Evolutionary conservation across 805 yeast species (phyloP).

Genomic region (Pichia paraexigua): DNA sequence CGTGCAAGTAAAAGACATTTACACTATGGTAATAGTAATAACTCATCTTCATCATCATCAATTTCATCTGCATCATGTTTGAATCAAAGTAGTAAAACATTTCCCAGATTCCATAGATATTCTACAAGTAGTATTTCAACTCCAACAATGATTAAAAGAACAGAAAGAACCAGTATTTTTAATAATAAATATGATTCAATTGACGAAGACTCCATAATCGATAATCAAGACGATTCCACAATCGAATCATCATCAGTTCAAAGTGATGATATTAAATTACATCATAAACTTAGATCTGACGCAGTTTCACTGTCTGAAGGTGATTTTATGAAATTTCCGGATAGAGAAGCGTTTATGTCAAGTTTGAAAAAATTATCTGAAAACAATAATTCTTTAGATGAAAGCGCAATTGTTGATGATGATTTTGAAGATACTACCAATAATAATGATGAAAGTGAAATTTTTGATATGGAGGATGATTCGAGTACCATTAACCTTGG

Average conservation of each 20-base stretch:
- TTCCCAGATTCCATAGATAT: constrained; percentile 20
- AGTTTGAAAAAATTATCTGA: constrained; percentile 10
- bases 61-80: constrained; percentile 9
- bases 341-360: constrained; percentile 22
- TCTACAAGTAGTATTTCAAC: constrained; percentile 21
- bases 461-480: constrained; percentile 7
- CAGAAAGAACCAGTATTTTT: background rate
- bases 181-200: background rate
- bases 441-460: background rate
- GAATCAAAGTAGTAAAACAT: constrained; percentile 8
- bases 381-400: background rate
- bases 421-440: constrained; percentile 7
- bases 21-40: background rate
- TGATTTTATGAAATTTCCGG: constrained; percentile 17
- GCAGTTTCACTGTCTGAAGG: background rate
- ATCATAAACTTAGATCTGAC: constrained; percentile 1
- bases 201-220: background rate
- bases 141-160: constrained; percentile 2
- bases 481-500: constrained; percentile 6
- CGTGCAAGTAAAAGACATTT: constrained; percentile 4
- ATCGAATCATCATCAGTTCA: constrained; percentile 16
- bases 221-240: background rate
- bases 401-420: constrained; percentile 12
- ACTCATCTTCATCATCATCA: constrained; percentile 6
- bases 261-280: constrained; percentile 14